Conservation (phyloP, 1,284 basidiomycete genomes). For the Retiboletus flavoniger region DNA sequence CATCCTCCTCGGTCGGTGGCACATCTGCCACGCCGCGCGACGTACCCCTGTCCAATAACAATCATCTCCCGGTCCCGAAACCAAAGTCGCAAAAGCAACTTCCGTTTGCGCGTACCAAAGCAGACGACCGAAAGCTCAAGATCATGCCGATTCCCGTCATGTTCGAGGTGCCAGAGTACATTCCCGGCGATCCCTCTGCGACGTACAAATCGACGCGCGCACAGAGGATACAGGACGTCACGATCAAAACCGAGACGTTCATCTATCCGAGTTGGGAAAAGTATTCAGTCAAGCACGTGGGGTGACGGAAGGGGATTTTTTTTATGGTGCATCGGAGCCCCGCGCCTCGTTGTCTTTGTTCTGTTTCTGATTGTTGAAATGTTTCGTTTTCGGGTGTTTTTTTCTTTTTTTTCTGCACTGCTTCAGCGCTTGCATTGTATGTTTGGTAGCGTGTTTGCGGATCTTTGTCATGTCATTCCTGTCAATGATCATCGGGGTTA, state of each 20-base stretch:
- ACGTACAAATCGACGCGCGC: constrained; percentile 26
- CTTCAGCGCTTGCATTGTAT: constrained; percentile 5
- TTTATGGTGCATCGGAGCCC: background rate
- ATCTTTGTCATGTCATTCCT: background rate
- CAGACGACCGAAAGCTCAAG: constrained; percentile 53
- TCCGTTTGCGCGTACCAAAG: constrained; percentile 47
- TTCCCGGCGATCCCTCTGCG: constrained; percentile 18
- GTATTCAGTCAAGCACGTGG: constrained; percentile 49
- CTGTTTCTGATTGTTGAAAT: background rate
- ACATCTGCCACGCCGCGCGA: constrained; percentile 16
- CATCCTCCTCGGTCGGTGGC: constrained; percentile 26
- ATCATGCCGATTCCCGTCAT: constrained; percentile 46
- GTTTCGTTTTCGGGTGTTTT: background rate
- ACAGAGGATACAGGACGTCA: constrained; percentile 38
- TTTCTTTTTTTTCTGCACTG: background rate
- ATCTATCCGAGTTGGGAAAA: constrained; percentile 62
- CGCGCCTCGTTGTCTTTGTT: background rate
- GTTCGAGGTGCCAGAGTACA: constrained; percentile 39
- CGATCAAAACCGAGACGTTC: constrained; percentile 46
- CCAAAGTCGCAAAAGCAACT: constrained; percentile 43
- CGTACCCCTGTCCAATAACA: constrained; percentile 16
- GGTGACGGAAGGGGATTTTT: constrained; percentile 15
- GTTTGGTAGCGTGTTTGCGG: background rate
- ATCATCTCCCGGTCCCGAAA: constrained; percentile 33
- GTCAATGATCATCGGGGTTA: background rate